Base-by-base conservation (phyloP, 2,329 filamentous ascomycete genomes). In the Fusarium devonianum region DNA sequence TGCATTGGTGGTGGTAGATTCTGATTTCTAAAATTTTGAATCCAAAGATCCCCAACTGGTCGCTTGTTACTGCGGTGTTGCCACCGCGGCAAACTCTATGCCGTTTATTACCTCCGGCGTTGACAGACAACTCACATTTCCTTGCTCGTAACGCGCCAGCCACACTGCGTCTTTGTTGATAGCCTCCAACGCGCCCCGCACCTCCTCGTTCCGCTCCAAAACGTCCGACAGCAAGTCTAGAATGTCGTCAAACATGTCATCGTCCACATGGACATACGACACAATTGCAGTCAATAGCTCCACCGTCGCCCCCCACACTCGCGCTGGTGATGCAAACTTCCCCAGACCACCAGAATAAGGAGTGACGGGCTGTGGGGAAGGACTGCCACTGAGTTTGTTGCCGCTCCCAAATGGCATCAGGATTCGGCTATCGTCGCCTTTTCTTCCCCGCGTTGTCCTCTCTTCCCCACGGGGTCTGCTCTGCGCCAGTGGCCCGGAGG, bases 151-250 rank as follows among this genome's bases (percentile, higher is more conserved):
- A 64, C 82, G 70, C 29, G 76, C 75, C 57, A 93, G 71, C 90
- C 90, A 95, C 4, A 94, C 86, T 2, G 88, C 87, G 74, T 94
- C 90, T 1, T 79, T 75, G 68, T 93, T 92, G 42, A 87, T 73
- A 3, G 67, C 71, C 58, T 88, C 84, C 34, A 94, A 70, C 9
- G 82, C 84, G 23, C 73, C 71, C 36, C 76, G 79, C 9, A 87
- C 78, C 36, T 81, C 74, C 2, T 63, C 44, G 19, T 77, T 73
- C 23, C 67, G 70, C 38, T 75, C 70, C 33, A 86, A 58, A 26
- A 75, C 67, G 22, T 79, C 78, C 3, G 69, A 76, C 18, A 94
- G 69, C 41, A 92, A 70, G 6, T 81, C 79, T 32, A 93, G 67
- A 10, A 89, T 80, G 42, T 90, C 81, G 57, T 92, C 89, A 67